Conservation (phyloP, 805 yeast species). For the Candida mattraensis region DNA sequence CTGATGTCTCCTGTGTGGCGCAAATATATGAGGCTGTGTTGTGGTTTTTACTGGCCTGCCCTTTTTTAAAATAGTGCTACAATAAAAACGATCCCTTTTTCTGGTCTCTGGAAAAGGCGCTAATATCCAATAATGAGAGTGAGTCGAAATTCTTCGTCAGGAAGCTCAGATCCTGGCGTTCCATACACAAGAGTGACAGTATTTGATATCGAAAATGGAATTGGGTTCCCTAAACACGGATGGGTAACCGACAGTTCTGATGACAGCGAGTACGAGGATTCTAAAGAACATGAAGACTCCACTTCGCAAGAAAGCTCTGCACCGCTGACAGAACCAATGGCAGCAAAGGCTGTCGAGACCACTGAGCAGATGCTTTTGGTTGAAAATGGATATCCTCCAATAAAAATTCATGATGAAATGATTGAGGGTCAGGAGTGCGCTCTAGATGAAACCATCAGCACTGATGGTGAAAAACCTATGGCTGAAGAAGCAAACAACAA, state of each 20-base stretch:
- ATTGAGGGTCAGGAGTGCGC: background rate
- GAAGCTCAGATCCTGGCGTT: slow-evolving; percentile 20
- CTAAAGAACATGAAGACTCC: slow-evolving; percentile 1
- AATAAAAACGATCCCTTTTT: too few species aligned
- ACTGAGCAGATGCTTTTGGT: background rate
- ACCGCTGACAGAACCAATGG: too few species aligned
- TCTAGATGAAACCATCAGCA: too few species aligned
- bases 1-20: too few species aligned
- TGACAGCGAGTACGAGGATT: background rate
- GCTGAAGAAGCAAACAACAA: too few species aligned
- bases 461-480: too few species aligned
- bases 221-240: slow-evolving; percentile 15
- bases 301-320: background rate
- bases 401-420: background rate
- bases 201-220: slow-evolving; percentile 7
- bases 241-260: slow-evolving; percentile 1
- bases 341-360: too few species aligned
- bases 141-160: slow-evolving; percentile 8
- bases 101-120: too few species aligned
- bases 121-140: too few species aligned
- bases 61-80: too few species aligned
- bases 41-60: too few species aligned
- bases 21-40: too few species aligned
- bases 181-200: slow-evolving; percentile 14
- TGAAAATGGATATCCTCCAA: background rate